Evolutionary conservation across 768 basidiomycete species (phyloP), one percentile per base, ranked within the genome.

Genomic region (Suillus hirtellus): DNA sequence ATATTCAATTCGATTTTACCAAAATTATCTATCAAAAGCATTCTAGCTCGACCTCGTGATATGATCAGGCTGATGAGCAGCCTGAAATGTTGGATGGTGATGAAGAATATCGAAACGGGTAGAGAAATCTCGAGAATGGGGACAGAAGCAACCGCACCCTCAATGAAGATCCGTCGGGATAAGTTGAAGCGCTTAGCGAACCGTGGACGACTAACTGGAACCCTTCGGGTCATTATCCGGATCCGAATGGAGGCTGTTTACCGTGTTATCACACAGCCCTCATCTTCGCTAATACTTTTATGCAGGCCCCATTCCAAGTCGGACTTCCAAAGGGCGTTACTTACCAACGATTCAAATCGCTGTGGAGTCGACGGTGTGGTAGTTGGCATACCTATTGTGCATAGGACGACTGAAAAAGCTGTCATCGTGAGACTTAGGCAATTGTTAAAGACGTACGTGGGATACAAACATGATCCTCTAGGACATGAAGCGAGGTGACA

Each of bases 211-310:
- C 31, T 31, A 35, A 35, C 43, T 65, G 43, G 21, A 44, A 24
- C 24, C 42, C 37, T 17, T 55, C 14, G 9, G 38, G 19, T 42
- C 54, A 24, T 21, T 44, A 15, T 24, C 14, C 17, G 38, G 40
- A 0, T 49, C 60, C 40, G 43, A 50, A 27, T 69, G 66, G 10
- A 53, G 60, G n/a, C 63, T 79, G 10, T 77, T 77, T 64, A 64
- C 37, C 69, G 1, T 14, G 54, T 4, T 38, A 59, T 21, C 78
- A 79, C 60, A 75, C 77, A 3, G 66, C 73, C 0, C 59, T 79
- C 9, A 42, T 78, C 31, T 42, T 79, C 62, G 53, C 70, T 0
- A 21, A 63, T 1, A 60, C 60, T 31, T n/a, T 34, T 17, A 27
- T 44, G 31, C 35, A 63, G 17, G 27, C 49, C 27, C 27, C 49